A percentile compares a stretch with the other conserved stretches of the same genome.
These are phyloP conservation scores for Phytophthora palmivora DNA, from an alignment of 352 stramenopile genomes.

Conservation along the genomic window DNA sequence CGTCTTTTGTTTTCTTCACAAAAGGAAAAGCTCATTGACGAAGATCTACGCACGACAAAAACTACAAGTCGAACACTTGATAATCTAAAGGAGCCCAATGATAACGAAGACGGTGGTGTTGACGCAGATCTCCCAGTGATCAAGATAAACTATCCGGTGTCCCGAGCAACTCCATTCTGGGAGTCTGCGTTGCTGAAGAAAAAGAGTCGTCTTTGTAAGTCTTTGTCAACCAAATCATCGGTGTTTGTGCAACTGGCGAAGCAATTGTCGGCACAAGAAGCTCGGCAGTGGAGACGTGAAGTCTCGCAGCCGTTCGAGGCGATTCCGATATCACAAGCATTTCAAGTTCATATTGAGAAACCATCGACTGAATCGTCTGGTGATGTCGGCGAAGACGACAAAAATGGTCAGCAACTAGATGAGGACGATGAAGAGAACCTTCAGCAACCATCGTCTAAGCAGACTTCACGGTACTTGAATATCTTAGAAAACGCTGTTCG, in stretches of 20 bases:
- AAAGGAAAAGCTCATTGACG: constrained; percentile 45
- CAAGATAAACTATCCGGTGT: constrained; percentile 21
- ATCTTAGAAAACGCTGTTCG: constrained; percentile 51
- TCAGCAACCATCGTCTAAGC: constrained; percentile 29
- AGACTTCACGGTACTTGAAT: constrained; percentile 53
- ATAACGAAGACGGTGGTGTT: constrained; percentile 14
- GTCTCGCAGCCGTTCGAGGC: constrained; percentile 47
- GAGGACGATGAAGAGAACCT: constrained; percentile 25
- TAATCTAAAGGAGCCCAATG: constrained; percentile 12
- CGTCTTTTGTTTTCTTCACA: constrained; percentile 47
- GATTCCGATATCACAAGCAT: constrained; percentile 45
- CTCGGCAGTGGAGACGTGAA: constrained; percentile 37
- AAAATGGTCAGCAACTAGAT: constrained; percentile 18
- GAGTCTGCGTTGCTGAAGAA: constrained; percentile 8
- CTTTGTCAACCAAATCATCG: constrained; percentile 1
- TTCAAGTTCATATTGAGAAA: constrained; percentile 38
- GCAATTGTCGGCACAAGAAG: constrained; percentile 34
- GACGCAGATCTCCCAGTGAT: constrained; percentile 24
- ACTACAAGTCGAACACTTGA: constrained; percentile 15
- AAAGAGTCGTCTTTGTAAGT: constrained; percentile 6
- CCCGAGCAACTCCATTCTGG: constrained; percentile 29
- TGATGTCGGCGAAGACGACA: neutral
- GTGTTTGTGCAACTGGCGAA: constrained; percentile 39
- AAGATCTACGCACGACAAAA: constrained; percentile 36
- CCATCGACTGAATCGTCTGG: neutral